Evolutionary conservation across 805 yeast genomes (phyloP).

Genomic region (Candida argentea): DNA sequence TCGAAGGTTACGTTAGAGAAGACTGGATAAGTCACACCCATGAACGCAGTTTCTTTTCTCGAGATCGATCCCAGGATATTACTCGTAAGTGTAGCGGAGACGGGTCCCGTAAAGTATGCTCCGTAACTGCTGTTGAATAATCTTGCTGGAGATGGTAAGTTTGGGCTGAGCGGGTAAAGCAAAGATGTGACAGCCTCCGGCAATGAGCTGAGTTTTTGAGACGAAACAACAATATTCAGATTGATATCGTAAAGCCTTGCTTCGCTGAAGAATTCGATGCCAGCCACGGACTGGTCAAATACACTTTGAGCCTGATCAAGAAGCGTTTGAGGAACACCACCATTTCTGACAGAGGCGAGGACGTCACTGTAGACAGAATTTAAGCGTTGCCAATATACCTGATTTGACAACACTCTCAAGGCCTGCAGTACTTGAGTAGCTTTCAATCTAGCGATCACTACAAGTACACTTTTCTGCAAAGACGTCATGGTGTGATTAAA

Average conservation of each 20-base stretch:
- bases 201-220: slow-evolving; percentile 18
- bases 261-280: slow-evolving; percentile 52
- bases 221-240: slow-evolving; percentile 34
- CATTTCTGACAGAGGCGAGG: slow-evolving; percentile 56
- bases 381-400: slow-evolving; percentile 53
- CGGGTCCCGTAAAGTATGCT: slow-evolving; percentile 56
- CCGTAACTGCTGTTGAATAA: slow-evolving; percentile 9
- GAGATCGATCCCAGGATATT: slow-evolving; percentile 12
- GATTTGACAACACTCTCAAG: slow-evolving; percentile 53
- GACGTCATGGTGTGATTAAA: slow-evolving; percentile 53
- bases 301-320: slow-evolving; percentile 33
- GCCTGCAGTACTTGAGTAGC: slow-evolving; percentile 70
- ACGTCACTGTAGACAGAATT: slow-evolving; percentile 53
- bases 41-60: slow-evolving; percentile 25
- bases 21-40: slow-evolving; percentile 74
- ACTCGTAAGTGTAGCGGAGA: slow-evolving; percentile 26
- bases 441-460: slow-evolving; percentile 72
- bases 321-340: slow-evolving; percentile 46
- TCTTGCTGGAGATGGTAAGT: slow-evolving; percentile 34
- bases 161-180: slow-evolving; percentile 43
- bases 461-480: slow-evolving; percentile 59
- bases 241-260: slow-evolving; percentile 61
- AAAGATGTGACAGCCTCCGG: slow-evolving; percentile 20
- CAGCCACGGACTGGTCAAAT: slow-evolving; percentile 50
- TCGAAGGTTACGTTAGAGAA: slow-evolving; percentile 61